A percentile compares a stretch with the other conserved stretches of the same genome.
phyloP scores from a whole-genome alignment of 108 stramenopile species.

The Bacterosira constricta region DNA sequence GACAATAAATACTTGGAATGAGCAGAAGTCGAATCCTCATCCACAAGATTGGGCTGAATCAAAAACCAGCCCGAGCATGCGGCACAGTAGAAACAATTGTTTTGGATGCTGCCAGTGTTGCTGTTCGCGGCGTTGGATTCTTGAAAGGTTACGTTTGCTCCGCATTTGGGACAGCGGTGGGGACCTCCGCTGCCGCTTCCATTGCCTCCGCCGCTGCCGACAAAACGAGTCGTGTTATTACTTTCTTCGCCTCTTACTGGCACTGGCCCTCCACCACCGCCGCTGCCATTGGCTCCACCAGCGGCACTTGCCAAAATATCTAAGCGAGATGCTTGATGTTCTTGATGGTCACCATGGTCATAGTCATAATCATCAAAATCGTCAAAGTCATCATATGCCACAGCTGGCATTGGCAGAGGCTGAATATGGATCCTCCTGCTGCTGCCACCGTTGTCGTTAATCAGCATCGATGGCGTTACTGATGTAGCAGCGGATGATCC shows the following conservation, averaged over 20 bases:
- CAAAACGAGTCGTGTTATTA: too few species aligned
- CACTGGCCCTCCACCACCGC: constrained; percentile 33
- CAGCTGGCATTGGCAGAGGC: constrained; percentile 42
- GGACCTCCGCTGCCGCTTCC: constrained; percentile 41
- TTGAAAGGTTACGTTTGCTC: constrained; percentile 69
- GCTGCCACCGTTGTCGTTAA: background rate
- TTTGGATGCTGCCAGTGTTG: constrained; percentile 61
- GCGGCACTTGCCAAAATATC: background rate
- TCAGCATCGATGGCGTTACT: too few species aligned
- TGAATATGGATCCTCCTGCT: constrained; percentile 30
- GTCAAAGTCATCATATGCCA: constrained; percentile 16
- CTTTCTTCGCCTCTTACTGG: constrained; percentile 31
- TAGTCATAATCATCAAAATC: constrained; percentile 9
- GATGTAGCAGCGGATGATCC: too few species aligned
- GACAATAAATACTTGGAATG: constrained; percentile 15
- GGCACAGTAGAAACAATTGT: constrained; percentile 87
- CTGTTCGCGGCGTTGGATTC: background rate
- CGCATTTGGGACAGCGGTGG: constrained; percentile 80
- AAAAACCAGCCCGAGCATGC: constrained; percentile 88
- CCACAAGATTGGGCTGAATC: constrained; percentile 22
- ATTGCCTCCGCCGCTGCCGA: constrained; percentile 33
- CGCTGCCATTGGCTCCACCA: background rate
- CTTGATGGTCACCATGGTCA: constrained; percentile 5
- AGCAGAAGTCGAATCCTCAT: background rate
- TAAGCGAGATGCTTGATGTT: background rate